A percentile compares a stretch with the other conserved stretches of the same genome.
Evolutionary conservation across 1,139 yeast genomes (phyloP).

Genomic region (Yamadazyma oceani): DNA sequence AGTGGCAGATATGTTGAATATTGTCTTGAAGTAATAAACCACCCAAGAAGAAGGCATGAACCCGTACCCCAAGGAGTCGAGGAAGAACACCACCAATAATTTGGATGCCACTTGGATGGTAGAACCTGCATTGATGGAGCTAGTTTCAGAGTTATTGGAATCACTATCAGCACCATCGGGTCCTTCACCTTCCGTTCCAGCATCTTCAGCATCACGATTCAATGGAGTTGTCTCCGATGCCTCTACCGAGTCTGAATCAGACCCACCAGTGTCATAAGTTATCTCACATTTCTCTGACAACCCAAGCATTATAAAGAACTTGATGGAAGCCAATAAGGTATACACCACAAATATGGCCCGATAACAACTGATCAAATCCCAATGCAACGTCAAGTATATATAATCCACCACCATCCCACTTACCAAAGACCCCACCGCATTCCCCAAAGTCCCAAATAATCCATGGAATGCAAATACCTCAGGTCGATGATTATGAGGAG

Average conservation of each 20-base stretch:
- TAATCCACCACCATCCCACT: conserved; percentile 62
- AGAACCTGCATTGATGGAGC: conserved; percentile 9
- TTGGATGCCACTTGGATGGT: conserved; percentile 32
- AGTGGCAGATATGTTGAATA: conserved; percentile 41
- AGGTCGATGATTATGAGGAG: conserved; percentile 64
- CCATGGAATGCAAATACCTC: conserved; percentile 74
- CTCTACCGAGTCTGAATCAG: too few relatives aligned
- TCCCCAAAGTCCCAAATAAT: conserved; percentile 68
- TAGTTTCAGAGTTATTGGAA: neutral
- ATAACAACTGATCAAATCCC: conserved; percentile 47
- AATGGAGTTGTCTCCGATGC: conserved; percentile 6
- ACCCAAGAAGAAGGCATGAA: conserved; percentile 89
- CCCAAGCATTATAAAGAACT: conserved; percentile 52
- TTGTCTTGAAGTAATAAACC: conserved; percentile 65
- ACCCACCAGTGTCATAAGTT: conserved; percentile 11
- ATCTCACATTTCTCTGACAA: conserved; percentile 60
- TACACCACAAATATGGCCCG: conserved; percentile 59
- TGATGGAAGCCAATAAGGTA: conserved; percentile 54
- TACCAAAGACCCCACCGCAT: conserved; percentile 69
- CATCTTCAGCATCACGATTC: conserved; percentile 7
- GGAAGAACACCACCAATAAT: conserved; percentile 54
- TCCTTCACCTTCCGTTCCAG: neutral
- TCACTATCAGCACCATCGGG: neutral
- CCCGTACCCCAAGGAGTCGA: conserved; percentile 86
- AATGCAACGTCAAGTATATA: conserved; percentile 30